These are phyloP conservation scores for Laetiporus sulphureus DNA, from an alignment of 1,284 basidiomycete genomes.

Conservation along the genomic window DNA sequence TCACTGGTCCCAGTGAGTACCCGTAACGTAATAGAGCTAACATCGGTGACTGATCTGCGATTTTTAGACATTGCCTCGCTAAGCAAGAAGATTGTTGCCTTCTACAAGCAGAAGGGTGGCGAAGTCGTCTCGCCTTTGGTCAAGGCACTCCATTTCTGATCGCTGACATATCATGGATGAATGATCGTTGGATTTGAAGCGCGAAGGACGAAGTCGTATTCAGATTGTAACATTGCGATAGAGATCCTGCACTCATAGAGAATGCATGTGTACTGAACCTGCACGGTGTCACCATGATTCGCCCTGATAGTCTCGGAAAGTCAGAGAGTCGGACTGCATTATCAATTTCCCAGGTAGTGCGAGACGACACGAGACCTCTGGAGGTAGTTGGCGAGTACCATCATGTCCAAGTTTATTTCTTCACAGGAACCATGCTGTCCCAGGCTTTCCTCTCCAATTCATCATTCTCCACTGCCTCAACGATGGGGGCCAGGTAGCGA, in stretches of 20 bases:
- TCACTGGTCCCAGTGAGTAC: slow-evolving; percentile 70
- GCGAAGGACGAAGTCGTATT: not conserved
- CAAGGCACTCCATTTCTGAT: slow-evolving; percentile 53
- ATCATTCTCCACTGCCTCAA: slow-evolving; percentile 74
- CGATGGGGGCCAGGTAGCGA: slow-evolving; percentile 84
- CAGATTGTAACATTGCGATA: slow-evolving; percentile 8
- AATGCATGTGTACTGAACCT: too few species aligned
- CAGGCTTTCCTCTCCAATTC: slow-evolving; percentile 76
- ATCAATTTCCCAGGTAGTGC: too few species aligned
- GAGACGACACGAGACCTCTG: too few species aligned
- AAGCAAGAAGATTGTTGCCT: slow-evolving; percentile 80
- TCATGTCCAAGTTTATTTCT: slow-evolving; percentile 36
- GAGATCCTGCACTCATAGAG: too few species aligned
- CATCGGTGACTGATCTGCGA: too few species aligned
- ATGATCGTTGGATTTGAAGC: not conserved
- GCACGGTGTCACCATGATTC: too few species aligned
- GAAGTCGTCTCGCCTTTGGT: slow-evolving; percentile 75
- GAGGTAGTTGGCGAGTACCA: too few species aligned
- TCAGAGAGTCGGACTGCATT: too few species aligned
- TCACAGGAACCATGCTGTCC: slow-evolving; percentile 70
- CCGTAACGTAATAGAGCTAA: too few species aligned
- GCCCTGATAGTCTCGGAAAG: too few species aligned
- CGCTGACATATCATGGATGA: too few species aligned
- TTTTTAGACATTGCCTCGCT: slow-evolving; percentile 75
- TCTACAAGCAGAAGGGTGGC: slow-evolving; percentile 79